phyloP scores from a whole-genome alignment of 257 asterid genomes.

The Salvia rosmarinus region DNA sequence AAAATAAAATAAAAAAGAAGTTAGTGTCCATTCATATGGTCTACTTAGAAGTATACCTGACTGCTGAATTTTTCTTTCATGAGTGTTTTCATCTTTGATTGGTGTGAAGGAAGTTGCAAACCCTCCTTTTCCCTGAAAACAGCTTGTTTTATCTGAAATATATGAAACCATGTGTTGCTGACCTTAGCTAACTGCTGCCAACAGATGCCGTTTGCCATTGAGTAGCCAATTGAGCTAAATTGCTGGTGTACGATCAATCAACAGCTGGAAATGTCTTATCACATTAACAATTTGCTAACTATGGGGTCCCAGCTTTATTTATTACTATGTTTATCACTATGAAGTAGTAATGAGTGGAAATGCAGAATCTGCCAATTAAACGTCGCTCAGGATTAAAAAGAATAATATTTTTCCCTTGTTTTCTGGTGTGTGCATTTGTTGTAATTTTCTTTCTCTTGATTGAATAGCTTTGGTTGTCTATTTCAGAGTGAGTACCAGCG shows the following conservation, averaged over 20 bases:
- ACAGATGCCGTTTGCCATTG: slow-evolving; percentile 6
- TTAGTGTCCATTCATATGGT: slow-evolving; percentile 16
- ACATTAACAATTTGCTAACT: slow-evolving; percentile 13
- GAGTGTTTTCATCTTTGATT: slow-evolving; percentile 20
- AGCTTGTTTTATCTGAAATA: slow-evolving; percentile 1
- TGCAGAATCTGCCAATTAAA: slow-evolving; percentile 15
- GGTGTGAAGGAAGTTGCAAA: slow-evolving; percentile 7
- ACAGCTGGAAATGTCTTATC: slow-evolving; percentile 2
- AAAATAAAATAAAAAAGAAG: background rate
- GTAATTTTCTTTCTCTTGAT: slow-evolving; percentile 14
- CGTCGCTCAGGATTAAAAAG: slow-evolving; percentile 13
- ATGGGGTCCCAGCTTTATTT: background rate
- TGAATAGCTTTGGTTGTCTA: slow-evolving; percentile 31
- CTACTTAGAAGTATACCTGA: background rate
- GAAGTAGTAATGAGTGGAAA: slow-evolving; percentile 26
- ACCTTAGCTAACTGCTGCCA: slow-evolving; percentile 6
- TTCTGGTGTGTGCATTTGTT: background rate
- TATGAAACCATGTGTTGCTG: slow-evolving; percentile 10
- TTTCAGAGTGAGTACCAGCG: slow-evolving; percentile 96
- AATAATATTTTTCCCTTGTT: background rate
- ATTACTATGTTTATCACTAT: background rate
- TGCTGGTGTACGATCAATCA: slow-evolving; percentile 17
- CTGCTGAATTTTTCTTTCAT: slow-evolving; percentile 12
- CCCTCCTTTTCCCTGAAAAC: slow-evolving; percentile 3
- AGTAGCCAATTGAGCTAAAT: slow-evolving; percentile 23